Conservation (phyloP, 2,329 filamentous ascomycete genomes). For the Penicillium crustosum region DNA sequence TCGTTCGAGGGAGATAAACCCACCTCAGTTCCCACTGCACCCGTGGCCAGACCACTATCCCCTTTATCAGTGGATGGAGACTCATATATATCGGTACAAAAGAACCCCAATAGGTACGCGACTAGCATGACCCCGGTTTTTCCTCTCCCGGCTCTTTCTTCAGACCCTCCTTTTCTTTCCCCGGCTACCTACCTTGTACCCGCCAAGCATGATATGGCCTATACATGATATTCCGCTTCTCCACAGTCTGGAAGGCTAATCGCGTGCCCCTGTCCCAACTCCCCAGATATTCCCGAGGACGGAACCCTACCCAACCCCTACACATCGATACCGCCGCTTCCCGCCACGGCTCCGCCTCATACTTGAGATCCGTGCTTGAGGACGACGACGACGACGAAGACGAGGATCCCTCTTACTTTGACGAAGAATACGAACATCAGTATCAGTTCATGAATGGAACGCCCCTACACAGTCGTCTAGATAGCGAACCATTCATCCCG, state of each 20-base stretch:
- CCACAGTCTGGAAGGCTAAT: slow-evolving; percentile 27
- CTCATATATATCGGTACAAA: slow-evolving; percentile 33
- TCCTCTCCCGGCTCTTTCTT: slow-evolving; percentile 8
- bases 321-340: slow-evolving; percentile 35
- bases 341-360: slow-evolving; percentile 19
- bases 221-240: slow-evolving; percentile 23
- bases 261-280: slow-evolving; percentile 23
- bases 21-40: slow-evolving; percentile 20
- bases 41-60: slow-evolving; percentile 21
- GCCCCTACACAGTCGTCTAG: slow-evolving; percentile 42
- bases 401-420: slow-evolving; percentile 28
- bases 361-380: slow-evolving; percentile 23
- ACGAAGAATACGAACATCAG: slow-evolving; percentile 28
- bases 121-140: slow-evolving; percentile 3
- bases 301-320: slow-evolving; percentile 34
- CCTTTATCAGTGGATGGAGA: slow-evolving; percentile 29
- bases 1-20: slow-evolving; percentile 28
- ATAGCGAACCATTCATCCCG: slow-evolving; percentile 51
- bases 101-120: slow-evolving; percentile 44
- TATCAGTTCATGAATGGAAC: slow-evolving; percentile 41
- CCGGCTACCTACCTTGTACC: slow-evolving; percentile 1
- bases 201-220: slow-evolving; percentile 17
- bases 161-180: slow-evolving; percentile 2
- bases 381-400: slow-evolving; percentile 31
- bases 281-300: slow-evolving; percentile 43